phyloP scores from a whole-genome alignment of 2,329 filamentous ascomycete species.

The Ophiosphaerella narmari region DNA sequence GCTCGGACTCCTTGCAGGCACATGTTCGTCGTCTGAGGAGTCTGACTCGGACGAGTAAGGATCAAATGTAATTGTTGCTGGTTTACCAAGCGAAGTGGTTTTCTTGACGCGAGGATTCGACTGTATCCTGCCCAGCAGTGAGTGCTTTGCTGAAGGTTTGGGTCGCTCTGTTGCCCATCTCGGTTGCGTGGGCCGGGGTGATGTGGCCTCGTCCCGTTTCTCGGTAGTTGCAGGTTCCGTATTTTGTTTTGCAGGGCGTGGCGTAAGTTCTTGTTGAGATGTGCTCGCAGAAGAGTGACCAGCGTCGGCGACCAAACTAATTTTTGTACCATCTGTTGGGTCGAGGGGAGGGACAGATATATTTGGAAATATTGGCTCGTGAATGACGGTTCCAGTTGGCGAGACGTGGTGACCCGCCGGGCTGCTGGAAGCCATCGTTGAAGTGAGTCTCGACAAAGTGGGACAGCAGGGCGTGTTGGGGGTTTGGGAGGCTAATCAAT shows the following conservation, averaged over 20 bases:
- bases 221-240: not conserved
- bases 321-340: constrained; percentile 3
- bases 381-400: constrained; percentile 25
- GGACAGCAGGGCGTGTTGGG: not conserved
- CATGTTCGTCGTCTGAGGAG: constrained; percentile 32
- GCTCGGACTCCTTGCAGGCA: constrained; percentile 19
- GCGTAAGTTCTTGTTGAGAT: not conserved
- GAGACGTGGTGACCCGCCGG: constrained; percentile 13
- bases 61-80: constrained; percentile 37
- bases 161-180: constrained; percentile 40
- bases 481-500: no score
- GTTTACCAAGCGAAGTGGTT: constrained; percentile 18
- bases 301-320: constrained; percentile 12
- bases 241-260: not conserved
- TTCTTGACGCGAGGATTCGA: constrained; percentile 13
- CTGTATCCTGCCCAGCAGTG: constrained; percentile 25
- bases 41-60: constrained; percentile 33
- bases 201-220: constrained; percentile 5
- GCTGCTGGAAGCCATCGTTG: constrained; percentile 24
- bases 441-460: not conserved
- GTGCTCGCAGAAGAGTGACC: constrained; percentile 1
- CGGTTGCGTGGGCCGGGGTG: constrained; percentile 26
- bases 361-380: constrained; percentile 30
- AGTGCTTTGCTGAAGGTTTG: constrained; percentile 25
- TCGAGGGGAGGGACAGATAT: constrained; percentile 14